Evolutionary conservation across 768 basidiomycete genomes (phyloP).

Genomic region (Lactarius pseudohatsudake): DNA sequence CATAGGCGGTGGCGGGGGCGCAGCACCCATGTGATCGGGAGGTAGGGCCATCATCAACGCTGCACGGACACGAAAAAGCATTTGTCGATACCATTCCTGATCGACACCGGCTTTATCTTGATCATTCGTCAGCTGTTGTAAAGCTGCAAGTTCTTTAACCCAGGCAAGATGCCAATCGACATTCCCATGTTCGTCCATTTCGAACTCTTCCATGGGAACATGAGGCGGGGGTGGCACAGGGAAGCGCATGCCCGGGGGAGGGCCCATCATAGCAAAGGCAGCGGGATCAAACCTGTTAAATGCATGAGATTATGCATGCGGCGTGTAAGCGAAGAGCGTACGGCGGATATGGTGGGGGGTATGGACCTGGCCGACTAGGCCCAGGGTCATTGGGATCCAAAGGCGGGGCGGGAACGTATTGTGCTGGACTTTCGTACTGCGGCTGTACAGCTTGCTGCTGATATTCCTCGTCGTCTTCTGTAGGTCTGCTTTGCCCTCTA

Average conservation of each 20-base stretch:
- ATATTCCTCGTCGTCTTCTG: constrained; percentile 58
- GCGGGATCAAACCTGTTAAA: constrained; percentile 66
- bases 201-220: constrained; percentile 61
- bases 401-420: constrained; percentile 53
- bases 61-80: constrained; percentile 74
- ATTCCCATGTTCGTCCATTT: constrained; percentile 75
- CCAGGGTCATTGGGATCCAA: constrained; percentile 63
- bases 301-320: constrained; percentile 1
- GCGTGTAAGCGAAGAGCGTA: constrained; percentile 38
- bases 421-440: constrained; percentile 56
- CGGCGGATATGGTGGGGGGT: constrained; percentile 63
- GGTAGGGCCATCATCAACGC: constrained; percentile 56
- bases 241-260: constrained; percentile 59
- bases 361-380: constrained; percentile 53
- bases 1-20: constrained; percentile 26
- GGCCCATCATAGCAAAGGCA: constrained; percentile 53
- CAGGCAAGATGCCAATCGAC: constrained; percentile 79
- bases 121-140: constrained; percentile 74
- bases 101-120: constrained; percentile 82
- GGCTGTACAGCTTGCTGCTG: constrained; percentile 46
- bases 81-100: constrained; percentile 84
- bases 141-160: constrained; percentile 74
- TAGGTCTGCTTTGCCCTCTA: constrained; percentile 42
- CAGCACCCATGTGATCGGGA: constrained; percentile 24
- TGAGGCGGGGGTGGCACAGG: constrained; percentile 61